These are phyloP conservation scores for Citrus reticulata DNA, from an alignment of 345 rosid genomes.

Conservation along the genomic window DNA sequence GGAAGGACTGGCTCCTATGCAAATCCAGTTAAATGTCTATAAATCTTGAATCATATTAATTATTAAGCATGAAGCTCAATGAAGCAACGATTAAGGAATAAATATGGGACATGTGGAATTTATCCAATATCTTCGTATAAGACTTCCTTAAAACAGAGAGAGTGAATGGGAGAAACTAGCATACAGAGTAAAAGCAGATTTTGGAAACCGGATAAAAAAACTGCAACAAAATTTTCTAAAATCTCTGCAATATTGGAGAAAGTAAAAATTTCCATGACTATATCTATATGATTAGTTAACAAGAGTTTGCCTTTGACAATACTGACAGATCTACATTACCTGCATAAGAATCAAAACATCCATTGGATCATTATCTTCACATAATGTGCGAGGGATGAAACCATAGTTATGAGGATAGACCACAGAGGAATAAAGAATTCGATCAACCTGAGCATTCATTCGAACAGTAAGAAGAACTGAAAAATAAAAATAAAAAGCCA, in stretches of 20 bases:
- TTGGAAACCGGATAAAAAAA: not conserved
- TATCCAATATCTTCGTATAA: not conserved
- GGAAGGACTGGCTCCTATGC: conserved; percentile 94
- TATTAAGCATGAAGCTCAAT: conserved; percentile 2
- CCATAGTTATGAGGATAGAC: conserved; percentile 99
- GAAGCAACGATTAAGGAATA: not conserved
- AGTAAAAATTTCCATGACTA: not conserved
- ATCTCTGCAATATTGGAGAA: not conserved
- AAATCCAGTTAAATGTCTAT: conserved; percentile 1
- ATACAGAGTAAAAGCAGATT: not conserved
- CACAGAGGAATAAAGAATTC: conserved; percentile 83
- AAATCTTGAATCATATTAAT: not conserved
- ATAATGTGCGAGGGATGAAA: conserved; percentile 83
- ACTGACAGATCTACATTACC: conserved; percentile 28
- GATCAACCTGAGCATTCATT: conserved; percentile 58
- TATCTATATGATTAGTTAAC: not conserved
- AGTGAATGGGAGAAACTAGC: not conserved
- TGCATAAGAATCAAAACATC: conserved; percentile 96
- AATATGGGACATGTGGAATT: not conserved
- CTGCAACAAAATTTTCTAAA: not conserved
- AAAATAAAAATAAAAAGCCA: conserved; percentile 1
- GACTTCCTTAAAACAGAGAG: not conserved
- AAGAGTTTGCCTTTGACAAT: not conserved
- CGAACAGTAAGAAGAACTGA: conserved; percentile 13
- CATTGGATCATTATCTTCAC: conserved; percentile 97